phyloP scores from a whole-genome alignment of 2,329 filamentous ascomycete genomes.

The Helminthosporium solani region DNA sequence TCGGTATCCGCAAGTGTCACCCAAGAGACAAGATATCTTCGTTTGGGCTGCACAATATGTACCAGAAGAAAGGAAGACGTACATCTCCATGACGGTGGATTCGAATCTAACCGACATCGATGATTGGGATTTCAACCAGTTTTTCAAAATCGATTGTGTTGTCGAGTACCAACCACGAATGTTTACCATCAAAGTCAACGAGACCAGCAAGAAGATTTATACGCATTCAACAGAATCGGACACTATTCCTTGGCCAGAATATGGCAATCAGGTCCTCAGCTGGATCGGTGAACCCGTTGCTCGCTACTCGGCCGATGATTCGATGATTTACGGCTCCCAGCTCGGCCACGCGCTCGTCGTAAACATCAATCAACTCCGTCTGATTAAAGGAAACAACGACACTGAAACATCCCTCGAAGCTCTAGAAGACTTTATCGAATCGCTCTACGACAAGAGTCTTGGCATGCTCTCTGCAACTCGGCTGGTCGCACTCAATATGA shows the following conservation, averaged over 20 bases:
- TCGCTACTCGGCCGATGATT: slow-evolving; percentile 3
- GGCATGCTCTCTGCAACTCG: slow-evolving; percentile 5
- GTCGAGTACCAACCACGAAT: slow-evolving; percentile 1
- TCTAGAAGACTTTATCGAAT: slow-evolving; percentile 4
- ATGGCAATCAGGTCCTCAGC: background rate
- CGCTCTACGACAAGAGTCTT: slow-evolving; percentile 6
- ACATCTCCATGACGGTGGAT: background rate
- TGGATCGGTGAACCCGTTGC: background rate
- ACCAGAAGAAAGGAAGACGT: background rate
- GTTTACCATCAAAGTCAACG: slow-evolving; percentile 4
- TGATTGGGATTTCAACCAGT: slow-evolving; percentile 5
- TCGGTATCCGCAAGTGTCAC: background rate
- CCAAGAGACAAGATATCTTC: slow-evolving; percentile 6
- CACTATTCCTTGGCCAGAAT: background rate
- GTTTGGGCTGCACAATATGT: slow-evolving; percentile 2
- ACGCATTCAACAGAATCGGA: background rate
- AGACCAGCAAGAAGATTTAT: slow-evolving; percentile 2
- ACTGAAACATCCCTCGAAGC: background rate
- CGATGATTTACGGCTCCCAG: slow-evolving; percentile 4
- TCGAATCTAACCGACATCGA: background rate
- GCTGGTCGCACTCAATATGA: background rate
- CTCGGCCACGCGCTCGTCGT: slow-evolving; percentile 5
- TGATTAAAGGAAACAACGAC: background rate
- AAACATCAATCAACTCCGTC: slow-evolving; percentile 4
- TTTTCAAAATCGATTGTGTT: slow-evolving; percentile 3